These are phyloP conservation scores for Gremmenia infestans DNA, from an alignment of 2,329 filamentous ascomycete genomes.

Conservation along the genomic window DNA sequence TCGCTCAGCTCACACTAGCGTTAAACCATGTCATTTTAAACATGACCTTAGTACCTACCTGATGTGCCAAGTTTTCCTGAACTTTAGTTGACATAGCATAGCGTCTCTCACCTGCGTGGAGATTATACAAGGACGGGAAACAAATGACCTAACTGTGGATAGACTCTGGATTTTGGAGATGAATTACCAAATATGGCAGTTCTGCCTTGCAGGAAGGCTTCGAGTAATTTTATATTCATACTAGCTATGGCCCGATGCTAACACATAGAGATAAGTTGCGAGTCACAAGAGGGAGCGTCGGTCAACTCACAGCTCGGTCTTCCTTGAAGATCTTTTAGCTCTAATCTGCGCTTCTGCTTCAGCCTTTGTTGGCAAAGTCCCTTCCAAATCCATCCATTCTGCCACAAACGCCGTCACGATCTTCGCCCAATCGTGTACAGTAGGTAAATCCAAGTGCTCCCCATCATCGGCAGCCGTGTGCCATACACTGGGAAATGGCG, in stretches of 20 bases:
- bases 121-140: no score
- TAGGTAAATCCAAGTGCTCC: constrained; percentile 73
- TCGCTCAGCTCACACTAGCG: no score
- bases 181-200: no score
- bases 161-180: no score
- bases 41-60: no score
- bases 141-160: no score
- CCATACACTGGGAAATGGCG: constrained; percentile 79
- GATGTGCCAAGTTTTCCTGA: no score
- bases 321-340: constrained; percentile 16
- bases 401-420: constrained; percentile 79
- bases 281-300: constrained; percentile 9
- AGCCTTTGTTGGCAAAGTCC: constrained; percentile 23
- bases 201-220: no score
- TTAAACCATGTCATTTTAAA: no score
- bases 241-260: constrained; percentile 6
- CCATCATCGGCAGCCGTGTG: constrained; percentile 81
- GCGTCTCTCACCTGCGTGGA: no score
- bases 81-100: no score
- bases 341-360: constrained; percentile 5
- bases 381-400: constrained; percentile 81
- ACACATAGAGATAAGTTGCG: constrained; percentile 17
- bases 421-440: constrained; percentile 81
- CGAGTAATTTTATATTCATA: neutral
- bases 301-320: constrained; percentile 32